These are phyloP conservation scores for Solanum boliviense DNA, from an alignment of 257 asterid species.

Conservation along the genomic window DNA sequence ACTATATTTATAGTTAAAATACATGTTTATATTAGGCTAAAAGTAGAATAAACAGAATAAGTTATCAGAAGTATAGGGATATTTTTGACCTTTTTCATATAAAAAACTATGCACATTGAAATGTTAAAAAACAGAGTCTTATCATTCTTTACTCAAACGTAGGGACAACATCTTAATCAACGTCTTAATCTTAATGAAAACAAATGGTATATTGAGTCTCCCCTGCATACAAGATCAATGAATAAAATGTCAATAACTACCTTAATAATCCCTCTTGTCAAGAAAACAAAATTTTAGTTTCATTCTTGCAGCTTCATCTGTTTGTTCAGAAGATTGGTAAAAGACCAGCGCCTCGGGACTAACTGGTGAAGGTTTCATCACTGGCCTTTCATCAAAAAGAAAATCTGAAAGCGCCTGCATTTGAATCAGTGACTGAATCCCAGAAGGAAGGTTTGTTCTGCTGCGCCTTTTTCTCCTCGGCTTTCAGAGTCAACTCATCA, in stretches of 20 bases:
- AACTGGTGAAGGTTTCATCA: not conserved
- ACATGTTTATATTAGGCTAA: not conserved
- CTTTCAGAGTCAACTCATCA: conserved; percentile 37
- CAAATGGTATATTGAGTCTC: not conserved
- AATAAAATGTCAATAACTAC: not conserved
- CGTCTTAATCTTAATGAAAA: not conserved
- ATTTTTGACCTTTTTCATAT: not conserved
- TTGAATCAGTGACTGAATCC: conserved; percentile 77
- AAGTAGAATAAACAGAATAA: not conserved
- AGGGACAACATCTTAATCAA: not conserved
- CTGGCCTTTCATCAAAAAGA: conserved; percentile 29
- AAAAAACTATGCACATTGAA: not conserved
- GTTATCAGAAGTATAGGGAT: not conserved
- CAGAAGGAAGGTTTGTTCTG: conserved; percentile 66
- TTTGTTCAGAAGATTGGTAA: not conserved
- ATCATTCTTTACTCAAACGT: rapidly evolving
- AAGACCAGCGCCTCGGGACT: not conserved
- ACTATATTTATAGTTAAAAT: not conserved
- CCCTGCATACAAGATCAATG: not conserved
- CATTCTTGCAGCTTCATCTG: not conserved
- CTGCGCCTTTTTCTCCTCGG: conserved; percentile 45
- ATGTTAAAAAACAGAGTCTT: not conserved
- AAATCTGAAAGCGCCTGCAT: conserved; percentile 83
- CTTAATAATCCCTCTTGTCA: not conserved
- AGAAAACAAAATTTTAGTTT: not conserved